Conservation (phyloP, 2,329 filamentous ascomycete genomes). For the Pyrenochaeta sp. region DNA sequence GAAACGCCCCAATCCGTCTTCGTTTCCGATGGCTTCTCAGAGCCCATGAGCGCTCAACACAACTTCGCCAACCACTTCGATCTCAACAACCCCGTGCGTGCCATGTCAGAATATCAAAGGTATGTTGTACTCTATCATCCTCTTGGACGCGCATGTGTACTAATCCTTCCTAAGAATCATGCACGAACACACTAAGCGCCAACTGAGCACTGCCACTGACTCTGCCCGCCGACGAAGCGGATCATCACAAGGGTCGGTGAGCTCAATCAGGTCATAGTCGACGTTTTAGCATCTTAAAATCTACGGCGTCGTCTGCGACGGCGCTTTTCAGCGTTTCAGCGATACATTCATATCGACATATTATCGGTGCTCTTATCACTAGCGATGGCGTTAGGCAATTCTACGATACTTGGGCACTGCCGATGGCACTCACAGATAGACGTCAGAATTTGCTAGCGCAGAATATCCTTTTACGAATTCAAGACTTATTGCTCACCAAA, state of each 20-base stretch:
- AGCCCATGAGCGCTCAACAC: slow-evolving; percentile 53
- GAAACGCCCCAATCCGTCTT: slow-evolving; percentile 43
- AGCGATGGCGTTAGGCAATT: neutral
- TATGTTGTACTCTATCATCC: slow-evolving; percentile 30
- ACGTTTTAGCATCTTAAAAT: neutral
- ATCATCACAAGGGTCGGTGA: slow-evolving; percentile 24
- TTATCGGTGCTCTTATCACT: neutral
- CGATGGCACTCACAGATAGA: neutral
- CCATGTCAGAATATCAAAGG: slow-evolving; percentile 57
- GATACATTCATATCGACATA: slow-evolving; percentile 6
- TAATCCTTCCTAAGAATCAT: slow-evolving; percentile 51
- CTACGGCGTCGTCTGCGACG: slow-evolving; percentile 17
- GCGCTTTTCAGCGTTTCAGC: slow-evolving; percentile 4
- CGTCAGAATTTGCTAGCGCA: neutral
- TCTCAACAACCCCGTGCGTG: slow-evolving; percentile 46
- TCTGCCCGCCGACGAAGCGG: slow-evolving; percentile 54
- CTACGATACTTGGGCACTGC: neutral
- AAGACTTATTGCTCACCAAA: neutral
- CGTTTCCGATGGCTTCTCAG: slow-evolving; percentile 51
- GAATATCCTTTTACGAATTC: neutral
- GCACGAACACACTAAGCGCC: slow-evolving; percentile 60
- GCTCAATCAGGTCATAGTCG: slow-evolving; percentile 29
- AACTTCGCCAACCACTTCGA: slow-evolving; percentile 57
- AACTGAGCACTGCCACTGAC: slow-evolving; percentile 56
- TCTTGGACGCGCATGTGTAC: neutral